Conservation (phyloP, 2,329 filamentous ascomycete species). For the Microthyrium microscopicum region DNA sequence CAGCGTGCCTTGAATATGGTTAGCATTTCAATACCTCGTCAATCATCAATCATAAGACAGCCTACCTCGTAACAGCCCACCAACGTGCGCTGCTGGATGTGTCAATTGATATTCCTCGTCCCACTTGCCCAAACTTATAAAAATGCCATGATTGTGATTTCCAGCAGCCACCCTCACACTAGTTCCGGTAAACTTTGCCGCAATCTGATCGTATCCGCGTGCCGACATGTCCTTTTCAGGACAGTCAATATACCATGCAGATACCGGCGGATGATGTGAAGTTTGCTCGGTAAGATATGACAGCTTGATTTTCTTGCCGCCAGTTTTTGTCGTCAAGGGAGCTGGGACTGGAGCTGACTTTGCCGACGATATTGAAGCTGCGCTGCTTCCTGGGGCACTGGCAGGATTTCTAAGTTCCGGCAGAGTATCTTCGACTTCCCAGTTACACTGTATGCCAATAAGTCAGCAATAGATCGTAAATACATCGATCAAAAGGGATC, state of each 20-base stretch:
- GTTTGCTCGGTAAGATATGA: conserved; percentile 97
- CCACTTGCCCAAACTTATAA: conserved; percentile 66
- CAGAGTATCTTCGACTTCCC: conserved; percentile 72
- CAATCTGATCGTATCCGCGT: conserved; percentile 86
- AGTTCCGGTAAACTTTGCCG: conserved; percentile 93
- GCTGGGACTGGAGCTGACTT: conserved; percentile 18
- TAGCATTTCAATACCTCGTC: not conserved
- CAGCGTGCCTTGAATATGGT: conserved; percentile 39
- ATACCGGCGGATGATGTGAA: conserved; percentile 92
- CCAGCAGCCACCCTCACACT: conserved; percentile 83
- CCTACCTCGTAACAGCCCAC: conserved; percentile 59
- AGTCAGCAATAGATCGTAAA: conserved; percentile 6
- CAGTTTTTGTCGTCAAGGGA: conserved; percentile 12
- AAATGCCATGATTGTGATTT: conserved; percentile 89
- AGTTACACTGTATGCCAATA: conserved; percentile 53
- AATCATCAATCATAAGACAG: not conserved
- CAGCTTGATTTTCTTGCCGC: conserved; percentile 45
- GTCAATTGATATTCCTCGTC: conserved; percentile 89
- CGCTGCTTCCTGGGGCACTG: conserved; percentile 23
- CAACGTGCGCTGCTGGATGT: conserved; percentile 83
- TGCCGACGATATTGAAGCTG: conserved; percentile 20
- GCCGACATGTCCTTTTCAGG: conserved; percentile 79
- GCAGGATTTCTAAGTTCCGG: conserved; percentile 36
- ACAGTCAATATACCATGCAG: conserved; percentile 86
- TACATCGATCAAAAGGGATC: conserved; percentile 4